Evolutionary conservation across 768 basidiomycete species (phyloP).

Genomic region (Mycena pura): DNA sequence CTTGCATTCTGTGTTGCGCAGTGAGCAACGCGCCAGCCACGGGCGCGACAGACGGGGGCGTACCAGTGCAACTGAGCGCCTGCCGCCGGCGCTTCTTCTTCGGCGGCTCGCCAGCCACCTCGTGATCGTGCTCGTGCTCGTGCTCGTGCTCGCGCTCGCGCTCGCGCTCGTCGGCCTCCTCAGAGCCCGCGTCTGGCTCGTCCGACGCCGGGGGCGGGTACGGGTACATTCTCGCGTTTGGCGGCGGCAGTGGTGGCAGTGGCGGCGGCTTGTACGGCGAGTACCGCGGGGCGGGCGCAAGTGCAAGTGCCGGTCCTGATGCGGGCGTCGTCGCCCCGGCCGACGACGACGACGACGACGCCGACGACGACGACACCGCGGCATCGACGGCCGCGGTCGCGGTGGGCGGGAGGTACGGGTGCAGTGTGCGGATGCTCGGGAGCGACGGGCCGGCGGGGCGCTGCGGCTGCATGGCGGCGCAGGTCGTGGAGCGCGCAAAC

Average conservation of each 20-base stretch:
- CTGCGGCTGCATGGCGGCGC: not conserved
- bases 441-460: slow-evolving; percentile 36
- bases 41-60: slow-evolving; percentile 28
- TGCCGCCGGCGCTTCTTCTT: slow-evolving; percentile 87
- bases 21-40: too few relatives aligned
- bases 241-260: too few relatives aligned
- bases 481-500: too few relatives aligned
- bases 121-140: slow-evolving; percentile 42
- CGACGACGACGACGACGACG: slow-evolving; percentile 35
- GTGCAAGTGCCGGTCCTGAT: too few relatives aligned
- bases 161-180: slow-evolving; percentile 62
- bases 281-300: too few relatives aligned
- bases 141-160: too few relatives aligned
- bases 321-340: too few relatives aligned
- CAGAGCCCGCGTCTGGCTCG: slow-evolving; percentile 41
- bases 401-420: slow-evolving; percentile 68
- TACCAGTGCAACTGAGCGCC: slow-evolving; percentile 86
- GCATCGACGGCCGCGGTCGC: not conserved
- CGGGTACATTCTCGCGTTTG: slow-evolving; percentile 16
- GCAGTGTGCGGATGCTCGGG: slow-evolving; percentile 73
- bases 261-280: slow-evolving; percentile 29
- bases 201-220: slow-evolving; percentile 33
- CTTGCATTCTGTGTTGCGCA: slow-evolving; percentile 84
- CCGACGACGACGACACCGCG: slow-evolving; percentile 32
- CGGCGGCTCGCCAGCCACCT: slow-evolving; percentile 47